Percentiles rank a stretch among this genome's conserved stretches.
Conservation (phyloP, 2,329 filamentous ascomycete species). For the Neonectria coccinea region DNA sequence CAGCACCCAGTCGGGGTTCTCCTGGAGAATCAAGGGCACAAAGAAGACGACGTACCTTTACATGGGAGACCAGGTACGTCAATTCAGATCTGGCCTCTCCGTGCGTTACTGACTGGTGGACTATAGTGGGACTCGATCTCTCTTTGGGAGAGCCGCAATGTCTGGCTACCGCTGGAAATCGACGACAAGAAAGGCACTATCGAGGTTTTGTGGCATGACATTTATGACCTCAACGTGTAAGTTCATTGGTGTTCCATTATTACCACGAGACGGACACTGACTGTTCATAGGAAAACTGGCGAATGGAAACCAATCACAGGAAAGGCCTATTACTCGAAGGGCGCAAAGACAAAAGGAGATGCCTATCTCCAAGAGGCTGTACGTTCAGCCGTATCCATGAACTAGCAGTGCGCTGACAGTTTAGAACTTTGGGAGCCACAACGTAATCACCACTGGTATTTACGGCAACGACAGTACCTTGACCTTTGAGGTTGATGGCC, state of each 20-base stretch:
- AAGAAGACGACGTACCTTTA: slow-evolving; percentile 64
- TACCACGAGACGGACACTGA: neutral
- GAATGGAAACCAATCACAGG: slow-evolving; percentile 60
- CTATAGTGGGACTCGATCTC: slow-evolving; percentile 61
- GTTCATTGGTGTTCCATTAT: slow-evolving; percentile 26
- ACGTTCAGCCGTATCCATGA: neutral
- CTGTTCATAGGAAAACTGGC: slow-evolving; percentile 54
- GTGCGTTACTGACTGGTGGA: neutral
- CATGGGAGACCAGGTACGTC: slow-evolving; percentile 55
- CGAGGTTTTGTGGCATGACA: slow-evolving; percentile 63
- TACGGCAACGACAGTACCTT: slow-evolving; percentile 65
- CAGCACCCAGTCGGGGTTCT: slow-evolving; percentile 64
- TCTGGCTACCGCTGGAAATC: slow-evolving; percentile 66
- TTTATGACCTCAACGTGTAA: slow-evolving; percentile 65
- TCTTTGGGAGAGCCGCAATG: slow-evolving; percentile 66
- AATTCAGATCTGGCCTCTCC: neutral
- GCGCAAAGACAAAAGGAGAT: slow-evolving; percentile 57
- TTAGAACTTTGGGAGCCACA: slow-evolving; percentile 58
- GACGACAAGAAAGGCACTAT: slow-evolving; percentile 62
- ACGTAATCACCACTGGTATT: slow-evolving; percentile 62
- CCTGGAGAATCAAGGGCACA: slow-evolving; percentile 56
- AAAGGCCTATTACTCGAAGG: slow-evolving; percentile 58
- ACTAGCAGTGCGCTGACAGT: accelerated
- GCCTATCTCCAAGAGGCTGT: slow-evolving; percentile 64
- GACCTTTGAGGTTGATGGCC: slow-evolving; percentile 60